These are phyloP conservation scores for Diaporthe sp. DNA, from an alignment of 2,329 filamentous ascomycete species.

Conservation along the genomic window DNA sequence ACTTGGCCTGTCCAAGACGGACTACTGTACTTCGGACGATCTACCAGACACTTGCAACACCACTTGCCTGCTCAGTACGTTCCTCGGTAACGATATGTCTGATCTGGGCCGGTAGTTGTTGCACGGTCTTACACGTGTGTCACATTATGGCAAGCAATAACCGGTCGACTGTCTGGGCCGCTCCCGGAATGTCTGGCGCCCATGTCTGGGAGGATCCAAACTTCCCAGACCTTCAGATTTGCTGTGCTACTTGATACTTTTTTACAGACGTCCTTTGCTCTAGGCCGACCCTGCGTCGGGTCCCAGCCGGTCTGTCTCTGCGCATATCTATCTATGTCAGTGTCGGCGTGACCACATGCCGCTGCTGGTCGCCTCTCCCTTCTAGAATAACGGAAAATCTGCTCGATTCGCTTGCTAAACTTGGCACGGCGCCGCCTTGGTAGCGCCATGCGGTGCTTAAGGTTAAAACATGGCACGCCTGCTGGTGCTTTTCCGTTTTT, in stretches of 20 bases:
- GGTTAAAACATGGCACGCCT: neutral
- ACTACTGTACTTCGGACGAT: neutral
- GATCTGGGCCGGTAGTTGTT: neutral
- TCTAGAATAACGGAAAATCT: conserved; percentile 6
- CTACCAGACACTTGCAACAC: neutral
- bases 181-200: neutral
- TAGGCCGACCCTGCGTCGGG: neutral
- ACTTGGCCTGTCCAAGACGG: neutral
- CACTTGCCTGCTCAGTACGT: neutral
- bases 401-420: neutral
- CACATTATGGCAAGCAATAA: neutral
- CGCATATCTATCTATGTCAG: neutral
- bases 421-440: neutral
- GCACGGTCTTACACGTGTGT: neutral
- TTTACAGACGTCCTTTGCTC: neutral
- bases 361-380: neutral
- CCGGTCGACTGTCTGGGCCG: neutral
- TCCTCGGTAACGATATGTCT: neutral
- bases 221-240: neutral
- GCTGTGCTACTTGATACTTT: neutral
- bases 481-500: neutral
- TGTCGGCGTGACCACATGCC: neutral
- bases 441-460: conserved; percentile 8
- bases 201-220: neutral
- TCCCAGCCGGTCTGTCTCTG: neutral